These are phyloP conservation scores for Alternaria triticimaculans DNA, from an alignment of 2,329 filamentous ascomycete genomes.

Conservation along the genomic window DNA sequence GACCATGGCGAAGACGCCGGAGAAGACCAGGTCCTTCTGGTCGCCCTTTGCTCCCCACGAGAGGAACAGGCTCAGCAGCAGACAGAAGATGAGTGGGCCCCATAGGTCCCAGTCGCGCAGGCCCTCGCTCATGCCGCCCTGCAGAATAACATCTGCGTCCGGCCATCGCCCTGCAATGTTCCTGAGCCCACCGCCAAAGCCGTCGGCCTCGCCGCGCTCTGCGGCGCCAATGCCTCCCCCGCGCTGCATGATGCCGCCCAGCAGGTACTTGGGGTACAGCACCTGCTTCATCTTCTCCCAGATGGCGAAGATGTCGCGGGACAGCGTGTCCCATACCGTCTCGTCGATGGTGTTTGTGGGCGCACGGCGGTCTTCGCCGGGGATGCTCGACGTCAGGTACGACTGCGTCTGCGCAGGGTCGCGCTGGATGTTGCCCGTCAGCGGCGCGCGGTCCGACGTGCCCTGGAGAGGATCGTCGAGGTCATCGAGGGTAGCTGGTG, in stretches of 20 bases:
- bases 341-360: slow-evolving; percentile 96
- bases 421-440: slow-evolving; percentile 82
- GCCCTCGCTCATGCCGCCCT: slow-evolving; percentile 82
- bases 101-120: slow-evolving; percentile 97
- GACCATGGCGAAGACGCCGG: slow-evolving; percentile 93
- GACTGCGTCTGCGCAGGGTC: slow-evolving; percentile 67
- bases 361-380: slow-evolving; percentile 89
- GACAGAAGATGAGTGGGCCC: slow-evolving; percentile 94
- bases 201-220: slow-evolving; percentile 61
- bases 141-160: slow-evolving; percentile 69
- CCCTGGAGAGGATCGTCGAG: slow-evolving; percentile 83
- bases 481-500: slow-evolving; percentile 81
- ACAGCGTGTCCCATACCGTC: slow-evolving; percentile 95
- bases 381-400: slow-evolving; percentile 87
- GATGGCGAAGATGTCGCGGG: slow-evolving; percentile 86
- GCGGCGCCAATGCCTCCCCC: slow-evolving; percentile 64
- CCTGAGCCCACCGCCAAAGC: slow-evolving; percentile 56
- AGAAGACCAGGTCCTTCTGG: slow-evolving; percentile 90
- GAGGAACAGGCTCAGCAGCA: slow-evolving; percentile 85
- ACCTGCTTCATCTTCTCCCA: slow-evolving; percentile 99
- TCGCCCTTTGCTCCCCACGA: slow-evolving; percentile 79
- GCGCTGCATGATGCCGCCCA: slow-evolving; percentile 69
- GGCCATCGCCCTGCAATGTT: slow-evolving; percentile 69
- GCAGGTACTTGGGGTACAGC: slow-evolving; percentile 91
- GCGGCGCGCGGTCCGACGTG: slow-evolving; percentile 75